Evolutionary conservation across 371 early-diverging fungal species (phyloP).

Genomic region (Apophysomyces elegans): DNA sequence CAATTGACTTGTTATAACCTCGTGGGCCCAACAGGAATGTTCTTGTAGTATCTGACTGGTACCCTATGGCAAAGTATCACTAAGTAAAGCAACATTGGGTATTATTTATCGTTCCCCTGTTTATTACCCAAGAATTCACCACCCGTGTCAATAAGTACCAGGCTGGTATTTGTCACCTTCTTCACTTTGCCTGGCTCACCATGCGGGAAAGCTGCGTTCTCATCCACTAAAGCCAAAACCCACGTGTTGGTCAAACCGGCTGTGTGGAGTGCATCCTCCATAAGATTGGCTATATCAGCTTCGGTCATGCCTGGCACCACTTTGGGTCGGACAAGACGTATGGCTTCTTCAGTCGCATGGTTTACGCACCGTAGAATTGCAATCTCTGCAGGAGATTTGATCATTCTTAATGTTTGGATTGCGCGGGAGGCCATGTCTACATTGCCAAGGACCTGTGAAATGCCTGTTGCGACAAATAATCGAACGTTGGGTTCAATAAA

Average conservation of each 20-base stretch:
- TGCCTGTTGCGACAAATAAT: conserved; percentile 52
- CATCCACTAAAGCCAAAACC: conserved; percentile 59
- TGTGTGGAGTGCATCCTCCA: conserved; percentile 36
- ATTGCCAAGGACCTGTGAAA: conserved; percentile 22
- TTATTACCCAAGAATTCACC: conserved; percentile 46
- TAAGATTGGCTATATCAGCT: conserved; percentile 42
- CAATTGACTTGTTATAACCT: conserved; percentile 51
- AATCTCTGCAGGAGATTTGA: conserved; percentile 55
- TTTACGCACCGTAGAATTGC: conserved; percentile 60
- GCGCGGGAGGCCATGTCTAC: conserved; percentile 47
- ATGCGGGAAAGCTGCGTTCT: conserved; percentile 62
- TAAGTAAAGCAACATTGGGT: background rate
- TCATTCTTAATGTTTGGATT: conserved; percentile 50
- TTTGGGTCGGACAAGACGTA: conserved; percentile 46
- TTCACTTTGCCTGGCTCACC: conserved; percentile 53
- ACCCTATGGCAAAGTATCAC: conserved; percentile 19
- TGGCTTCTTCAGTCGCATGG: conserved; percentile 53
- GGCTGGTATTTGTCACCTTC: conserved; percentile 41
- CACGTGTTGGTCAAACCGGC: conserved; percentile 55
- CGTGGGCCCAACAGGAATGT: conserved; percentile 52
- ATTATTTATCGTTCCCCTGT: background rate
- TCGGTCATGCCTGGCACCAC: conserved; percentile 53
- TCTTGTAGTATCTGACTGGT: conserved; percentile 58
- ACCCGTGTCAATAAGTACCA: conserved; percentile 61
- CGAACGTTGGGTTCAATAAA: conserved; percentile 55